Evolutionary conservation across 1,284 basidiomycete genomes (phyloP).

Genomic region (Hymenochaete sp.): DNA sequence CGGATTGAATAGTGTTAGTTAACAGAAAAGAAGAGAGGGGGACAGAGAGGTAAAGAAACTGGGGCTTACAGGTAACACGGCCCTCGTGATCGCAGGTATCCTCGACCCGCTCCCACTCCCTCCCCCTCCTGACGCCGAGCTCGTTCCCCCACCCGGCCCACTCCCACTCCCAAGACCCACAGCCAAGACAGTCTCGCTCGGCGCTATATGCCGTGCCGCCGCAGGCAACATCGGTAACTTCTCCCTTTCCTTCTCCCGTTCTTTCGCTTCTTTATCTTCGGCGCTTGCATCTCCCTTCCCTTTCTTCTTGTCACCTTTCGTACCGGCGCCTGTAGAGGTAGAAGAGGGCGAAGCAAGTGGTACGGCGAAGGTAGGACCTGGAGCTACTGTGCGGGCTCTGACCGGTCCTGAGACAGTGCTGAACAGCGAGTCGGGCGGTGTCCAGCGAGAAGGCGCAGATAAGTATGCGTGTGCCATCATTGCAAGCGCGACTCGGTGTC

Average conservation of each 20-base stretch:
- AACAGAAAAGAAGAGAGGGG: not conserved
- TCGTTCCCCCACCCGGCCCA: no score
- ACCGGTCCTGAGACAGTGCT: constrained; percentile 44
- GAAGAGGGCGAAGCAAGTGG: no score
- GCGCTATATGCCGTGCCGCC: constrained; percentile 43
- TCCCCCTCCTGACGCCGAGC: no score
- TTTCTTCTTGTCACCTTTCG: no score
- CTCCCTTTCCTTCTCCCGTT: constrained; percentile 29
- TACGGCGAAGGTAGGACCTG: constrained; percentile 48
- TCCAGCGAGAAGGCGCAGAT: constrained; percentile 56
- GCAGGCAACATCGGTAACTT: constrained; percentile 41
- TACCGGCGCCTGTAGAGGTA: no score
- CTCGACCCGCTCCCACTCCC: constrained; percentile 45
- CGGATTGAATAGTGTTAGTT: constrained; percentile 16
- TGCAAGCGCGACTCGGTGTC: constrained; percentile 63
- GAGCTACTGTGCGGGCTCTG: constrained; percentile 46
- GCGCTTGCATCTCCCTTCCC: no score
- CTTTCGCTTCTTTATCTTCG: no score
- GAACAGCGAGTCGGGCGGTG: constrained; percentile 55
- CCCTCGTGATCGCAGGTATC: constrained; percentile 52
- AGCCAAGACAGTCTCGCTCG: constrained; percentile 42
- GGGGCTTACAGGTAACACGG: constrained; percentile 57
- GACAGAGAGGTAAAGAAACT: no score
- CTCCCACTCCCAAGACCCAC: no score
- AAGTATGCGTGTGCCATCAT: constrained; percentile 50